These are phyloP conservation scores for Thymus quinquecostatus DNA, from an alignment of 257 asterid genomes.

Conservation along the genomic window DNA sequence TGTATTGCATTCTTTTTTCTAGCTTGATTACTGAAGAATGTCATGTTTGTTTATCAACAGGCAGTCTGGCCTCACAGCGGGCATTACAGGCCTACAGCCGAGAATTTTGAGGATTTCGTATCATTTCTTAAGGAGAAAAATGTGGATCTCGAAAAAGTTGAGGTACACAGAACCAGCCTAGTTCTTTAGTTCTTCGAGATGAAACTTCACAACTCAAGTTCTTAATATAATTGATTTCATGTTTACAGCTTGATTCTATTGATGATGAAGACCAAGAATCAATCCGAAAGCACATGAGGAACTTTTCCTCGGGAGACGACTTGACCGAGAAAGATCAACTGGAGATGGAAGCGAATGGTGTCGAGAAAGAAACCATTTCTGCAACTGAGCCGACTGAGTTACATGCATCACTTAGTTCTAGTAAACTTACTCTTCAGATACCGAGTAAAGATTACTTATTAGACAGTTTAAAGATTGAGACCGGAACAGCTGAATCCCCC, in stretches of 20 bases:
- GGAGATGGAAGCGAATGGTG: constrained; percentile 41
- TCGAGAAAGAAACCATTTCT: constrained; percentile 13
- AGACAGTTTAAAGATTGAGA: constrained; percentile 42
- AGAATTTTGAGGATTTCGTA: constrained; percentile 75
- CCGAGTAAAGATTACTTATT: constrained; percentile 57
- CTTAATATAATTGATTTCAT: constrained; percentile 27
- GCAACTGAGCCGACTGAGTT: constrained; percentile 33
- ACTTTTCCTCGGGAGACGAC: constrained; percentile 73
- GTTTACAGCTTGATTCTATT: constrained; percentile 58
- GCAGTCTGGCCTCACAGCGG: constrained; percentile 99
- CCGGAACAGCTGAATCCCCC: constrained; percentile 28
- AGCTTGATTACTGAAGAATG: constrained; percentile 19
- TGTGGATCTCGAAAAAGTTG: constrained; percentile 69
- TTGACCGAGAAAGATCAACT: constrained; percentile 39
- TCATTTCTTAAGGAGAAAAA: constrained; percentile 67
- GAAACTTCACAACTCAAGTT: background rate
- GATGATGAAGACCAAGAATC: constrained; percentile 67
- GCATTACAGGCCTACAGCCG: constrained; percentile 87
- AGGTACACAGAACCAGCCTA: constrained; percentile 48
- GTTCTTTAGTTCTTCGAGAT: constrained; percentile 7
- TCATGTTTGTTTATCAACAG: constrained; percentile 40
- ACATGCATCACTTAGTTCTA: constrained; percentile 31
- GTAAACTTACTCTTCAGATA: constrained; percentile 53
- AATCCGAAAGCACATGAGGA: constrained; percentile 51
- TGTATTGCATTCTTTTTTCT: background rate